These are phyloP conservation scores for Phytophthora podocarpi DNA, from an alignment of 352 stramenopile species.

Conservation along the genomic window DNA sequence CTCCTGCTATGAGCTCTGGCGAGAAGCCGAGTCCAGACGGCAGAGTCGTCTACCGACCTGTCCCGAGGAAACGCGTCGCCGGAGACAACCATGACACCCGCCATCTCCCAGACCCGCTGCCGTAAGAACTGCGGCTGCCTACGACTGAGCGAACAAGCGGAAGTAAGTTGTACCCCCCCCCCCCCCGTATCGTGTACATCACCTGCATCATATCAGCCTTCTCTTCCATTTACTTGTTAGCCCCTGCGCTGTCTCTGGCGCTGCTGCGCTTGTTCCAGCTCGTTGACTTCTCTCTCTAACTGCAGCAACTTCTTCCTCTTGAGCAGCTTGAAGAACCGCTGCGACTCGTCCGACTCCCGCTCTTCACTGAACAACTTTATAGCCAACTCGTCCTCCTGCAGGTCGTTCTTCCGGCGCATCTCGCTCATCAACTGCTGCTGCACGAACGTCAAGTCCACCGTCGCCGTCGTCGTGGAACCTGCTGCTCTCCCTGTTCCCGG, in stretches of 20 bases:
- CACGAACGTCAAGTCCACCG: neutral
- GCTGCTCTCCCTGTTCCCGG: neutral
- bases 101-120: conserved; percentile 14
- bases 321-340: conserved; percentile 23
- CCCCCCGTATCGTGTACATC: no score
- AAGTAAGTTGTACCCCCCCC: no score
- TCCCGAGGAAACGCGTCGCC: conserved; percentile 16
- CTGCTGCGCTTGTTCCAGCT: conserved; percentile 21
- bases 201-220: neutral
- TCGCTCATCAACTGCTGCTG: conserved; percentile 2
- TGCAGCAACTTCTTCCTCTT: conserved; percentile 28
- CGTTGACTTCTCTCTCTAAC: conserved; percentile 20
- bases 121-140: no score
- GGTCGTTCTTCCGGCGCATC: conserved; percentile 9
- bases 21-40: conserved; percentile 1
- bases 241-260: conserved; percentile 7
- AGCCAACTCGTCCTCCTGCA: conserved; percentile 9
- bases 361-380: conserved; percentile 11
- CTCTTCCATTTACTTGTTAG: neutral
- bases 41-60: conserved; percentile 29
- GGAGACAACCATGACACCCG: conserved; percentile 13
- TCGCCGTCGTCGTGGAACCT: neutral
- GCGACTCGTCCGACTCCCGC: conserved; percentile 16
- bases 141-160: no score
- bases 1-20: conserved; percentile 19